A percentile compares a stretch with the other conserved stretches of the same genome.
Conservation (phyloP, 768 basidiomycete genomes). For the Paxillus rubicundulus region DNA sequence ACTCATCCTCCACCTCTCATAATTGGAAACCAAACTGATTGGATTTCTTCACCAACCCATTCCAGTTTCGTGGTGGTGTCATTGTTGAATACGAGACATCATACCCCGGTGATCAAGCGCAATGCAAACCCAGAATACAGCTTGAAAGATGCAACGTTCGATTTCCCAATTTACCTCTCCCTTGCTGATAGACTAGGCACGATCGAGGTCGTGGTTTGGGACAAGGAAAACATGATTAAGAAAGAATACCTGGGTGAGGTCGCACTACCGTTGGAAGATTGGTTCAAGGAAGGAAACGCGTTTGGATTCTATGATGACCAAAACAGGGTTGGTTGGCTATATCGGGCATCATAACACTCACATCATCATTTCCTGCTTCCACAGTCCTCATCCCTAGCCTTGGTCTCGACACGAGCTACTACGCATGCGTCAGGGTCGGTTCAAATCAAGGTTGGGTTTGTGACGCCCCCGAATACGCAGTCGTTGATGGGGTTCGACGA, state of each 20-base stretch:
- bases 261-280: slow-evolving; percentile 72
- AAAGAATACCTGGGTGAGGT: slow-evolving; percentile 96
- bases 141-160: slow-evolving; percentile 78
- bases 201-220: slow-evolving; percentile 89
- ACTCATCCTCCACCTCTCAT: neutral
- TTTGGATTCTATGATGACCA: slow-evolving; percentile 57
- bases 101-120: slow-evolving; percentile 76
- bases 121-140: slow-evolving; percentile 65
- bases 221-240: slow-evolving; percentile 75
- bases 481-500: slow-evolving; percentile 53
- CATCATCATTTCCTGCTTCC: neutral
- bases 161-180: slow-evolving; percentile 81
- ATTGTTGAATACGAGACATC: slow-evolving; percentile 53
- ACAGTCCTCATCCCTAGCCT: slow-evolving; percentile 44
- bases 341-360: neutral
- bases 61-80: slow-evolving; percentile 69
- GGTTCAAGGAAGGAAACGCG: slow-evolving; percentile 53
- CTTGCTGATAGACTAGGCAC: slow-evolving; percentile 69
- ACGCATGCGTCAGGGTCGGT: slow-evolving; percentile 51
- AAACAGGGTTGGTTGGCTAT: slow-evolving; percentile 58
- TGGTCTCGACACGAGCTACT: slow-evolving; percentile 49
- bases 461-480: slow-evolving; percentile 41
- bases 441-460: slow-evolving; percentile 61
- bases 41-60: neutral
- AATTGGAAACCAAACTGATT: neutral